These are phyloP conservation scores for Neocucurbitaria cava DNA, from an alignment of 2,329 filamentous ascomycete genomes.

Conservation along the genomic window DNA sequence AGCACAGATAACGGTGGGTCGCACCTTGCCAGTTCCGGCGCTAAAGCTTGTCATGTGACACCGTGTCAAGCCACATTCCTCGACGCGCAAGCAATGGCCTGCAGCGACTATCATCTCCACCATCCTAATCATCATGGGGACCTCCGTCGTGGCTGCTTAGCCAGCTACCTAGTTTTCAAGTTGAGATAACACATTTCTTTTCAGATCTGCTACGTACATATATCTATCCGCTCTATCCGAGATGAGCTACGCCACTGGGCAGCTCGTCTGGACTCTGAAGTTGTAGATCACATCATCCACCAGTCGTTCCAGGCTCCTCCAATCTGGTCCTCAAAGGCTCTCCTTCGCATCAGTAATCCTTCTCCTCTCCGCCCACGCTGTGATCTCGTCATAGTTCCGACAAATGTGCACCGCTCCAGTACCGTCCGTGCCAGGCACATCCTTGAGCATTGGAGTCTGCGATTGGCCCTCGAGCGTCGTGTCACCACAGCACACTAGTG, in stretches of 20 bases:
- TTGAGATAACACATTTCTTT: too few relatives aligned
- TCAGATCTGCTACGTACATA: too few relatives aligned
- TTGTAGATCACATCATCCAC: too few relatives aligned
- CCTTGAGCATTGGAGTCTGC: constrained; percentile 6
- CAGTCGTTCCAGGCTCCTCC: too few relatives aligned
- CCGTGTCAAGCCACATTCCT: neutral
- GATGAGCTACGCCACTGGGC: too few relatives aligned
- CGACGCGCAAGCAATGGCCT: neutral
- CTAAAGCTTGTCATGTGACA: neutral
- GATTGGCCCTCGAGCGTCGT: constrained; percentile 34
- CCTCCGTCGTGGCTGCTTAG: too few relatives aligned
- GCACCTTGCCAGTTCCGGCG: neutral
- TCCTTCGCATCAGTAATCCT: constrained; percentile 2
- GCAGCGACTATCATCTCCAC: too few relatives aligned
- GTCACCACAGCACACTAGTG: constrained; percentile 34
- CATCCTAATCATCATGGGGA: too few relatives aligned
- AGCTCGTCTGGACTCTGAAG: too few relatives aligned
- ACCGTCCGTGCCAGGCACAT: constrained; percentile 21
- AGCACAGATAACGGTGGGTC: neutral
- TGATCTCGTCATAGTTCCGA: constrained; percentile 24
- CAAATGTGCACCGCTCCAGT: constrained; percentile 27
- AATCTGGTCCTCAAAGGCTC: neutral
- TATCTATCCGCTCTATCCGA: too few relatives aligned
- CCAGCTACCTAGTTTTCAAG: too few relatives aligned
- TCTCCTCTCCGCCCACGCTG: constrained; percentile 10